Percentiles rank a stretch among this genome's conserved stretches.
These are phyloP conservation scores for Brasenia schreberi DNA, from an alignment of 164 flowering plant species.

Conservation along the genomic window DNA sequence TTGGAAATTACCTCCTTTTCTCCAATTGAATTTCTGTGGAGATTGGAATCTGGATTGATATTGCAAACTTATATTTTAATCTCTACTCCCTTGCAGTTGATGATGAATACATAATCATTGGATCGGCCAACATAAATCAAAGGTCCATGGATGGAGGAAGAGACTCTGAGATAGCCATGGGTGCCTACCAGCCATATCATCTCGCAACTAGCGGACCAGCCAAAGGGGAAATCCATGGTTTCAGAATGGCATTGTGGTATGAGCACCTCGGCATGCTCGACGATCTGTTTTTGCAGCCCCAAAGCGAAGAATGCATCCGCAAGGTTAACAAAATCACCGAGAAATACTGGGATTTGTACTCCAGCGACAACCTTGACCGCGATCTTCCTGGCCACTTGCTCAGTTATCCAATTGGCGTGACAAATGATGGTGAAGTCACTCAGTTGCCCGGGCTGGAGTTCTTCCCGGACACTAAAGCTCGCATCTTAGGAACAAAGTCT, in stretches of 20 bases:
- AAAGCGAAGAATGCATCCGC: slow-evolving; percentile 39
- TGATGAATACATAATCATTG: slow-evolving; percentile 75
- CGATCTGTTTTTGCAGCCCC: slow-evolving; percentile 35
- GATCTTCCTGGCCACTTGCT: slow-evolving; percentile 74
- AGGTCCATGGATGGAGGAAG: slow-evolving; percentile 80
- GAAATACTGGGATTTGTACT: slow-evolving; percentile 43
- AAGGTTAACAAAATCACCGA: slow-evolving; percentile 45
- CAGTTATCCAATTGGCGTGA: slow-evolving; percentile 43
- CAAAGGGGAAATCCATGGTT: slow-evolving; percentile 54
- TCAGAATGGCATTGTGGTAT: slow-evolving; percentile 74
- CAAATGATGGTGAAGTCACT: slow-evolving; percentile 25
- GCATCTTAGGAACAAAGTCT: slow-evolving; percentile 43
- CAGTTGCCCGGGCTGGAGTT: slow-evolving; percentile 30
- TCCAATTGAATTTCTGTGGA: too few relatives aligned
- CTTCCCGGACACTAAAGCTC: slow-evolving; percentile 81
- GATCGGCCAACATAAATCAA: slow-evolving; percentile 83
- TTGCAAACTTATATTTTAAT: neutral
- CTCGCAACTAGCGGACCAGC: slow-evolving; percentile 30
- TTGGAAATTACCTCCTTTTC: too few relatives aligned
- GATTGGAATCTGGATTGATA: too few relatives aligned
- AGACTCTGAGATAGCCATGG: slow-evolving; percentile 86
- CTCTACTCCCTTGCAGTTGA: slow-evolving; percentile 37
- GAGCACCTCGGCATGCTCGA: slow-evolving; percentile 59
- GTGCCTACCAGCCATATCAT: slow-evolving; percentile 65
- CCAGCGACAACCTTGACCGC: slow-evolving; percentile 21